Percentiles rank a stretch among this genome's conserved stretches.
phyloP scores from a whole-genome alignment of 164 flowering plant species.

The Tetracentron sinense region DNA sequence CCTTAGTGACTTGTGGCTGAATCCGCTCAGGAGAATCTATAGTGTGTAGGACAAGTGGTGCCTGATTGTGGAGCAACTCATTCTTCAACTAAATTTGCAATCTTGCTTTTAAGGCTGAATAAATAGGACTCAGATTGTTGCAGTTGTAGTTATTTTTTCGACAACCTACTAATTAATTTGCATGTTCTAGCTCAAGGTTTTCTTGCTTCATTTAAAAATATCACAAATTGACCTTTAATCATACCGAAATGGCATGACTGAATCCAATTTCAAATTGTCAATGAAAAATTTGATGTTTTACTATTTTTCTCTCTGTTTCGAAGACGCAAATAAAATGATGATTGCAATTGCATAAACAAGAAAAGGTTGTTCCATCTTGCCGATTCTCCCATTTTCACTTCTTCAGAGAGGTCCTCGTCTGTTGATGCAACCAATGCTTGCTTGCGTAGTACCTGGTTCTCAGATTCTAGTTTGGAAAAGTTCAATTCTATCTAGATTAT shows the following conservation, averaged over 20 bases:
- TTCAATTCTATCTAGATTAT: constrained; percentile 51
- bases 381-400: constrained; percentile 45
- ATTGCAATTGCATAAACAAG: not conserved
- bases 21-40: constrained; percentile 24
- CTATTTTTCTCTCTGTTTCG: not conserved
- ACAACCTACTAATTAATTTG: not conserved
- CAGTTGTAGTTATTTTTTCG: not conserved
- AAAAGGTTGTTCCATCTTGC: not conserved
- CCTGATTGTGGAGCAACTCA: constrained; percentile 46
- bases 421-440: constrained; percentile 62
- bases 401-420: constrained; percentile 51
- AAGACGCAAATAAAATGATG: not conserved
- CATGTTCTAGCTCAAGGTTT: not conserved
- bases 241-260: no score
- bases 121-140: constrained; percentile 12
- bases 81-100: constrained; percentile 56
- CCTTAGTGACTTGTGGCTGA: constrained; percentile 33
- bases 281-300: no score
- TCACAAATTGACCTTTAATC: no score
- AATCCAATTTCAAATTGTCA: no score
- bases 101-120: constrained; percentile 51
- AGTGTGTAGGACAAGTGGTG: constrained; percentile 32
- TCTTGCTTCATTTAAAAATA: no score
- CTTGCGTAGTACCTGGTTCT: constrained; percentile 80
- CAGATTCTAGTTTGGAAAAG: constrained; percentile 73